Evolutionary conservation across 2,329 filamentous ascomycete genomes (phyloP).

Genomic region (Arthroderma sp.): DNA sequence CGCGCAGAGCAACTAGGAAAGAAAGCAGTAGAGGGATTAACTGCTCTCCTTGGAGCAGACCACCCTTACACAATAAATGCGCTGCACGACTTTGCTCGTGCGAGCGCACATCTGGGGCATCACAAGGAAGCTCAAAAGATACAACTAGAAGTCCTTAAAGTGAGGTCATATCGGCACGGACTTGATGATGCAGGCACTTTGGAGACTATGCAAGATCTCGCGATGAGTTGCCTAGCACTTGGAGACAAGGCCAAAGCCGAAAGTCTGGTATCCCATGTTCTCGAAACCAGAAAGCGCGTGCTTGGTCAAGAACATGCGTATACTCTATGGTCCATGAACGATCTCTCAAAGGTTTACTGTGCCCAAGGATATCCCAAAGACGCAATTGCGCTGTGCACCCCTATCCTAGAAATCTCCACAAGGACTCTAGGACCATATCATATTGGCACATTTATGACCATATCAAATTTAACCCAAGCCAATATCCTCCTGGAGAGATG

Average conservation of each 20-base stretch:
- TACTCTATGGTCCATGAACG: slow-evolving; percentile 21
- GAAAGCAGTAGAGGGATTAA: no score
- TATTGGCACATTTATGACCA: slow-evolving; percentile 12
- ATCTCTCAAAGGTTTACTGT: slow-evolving; percentile 20
- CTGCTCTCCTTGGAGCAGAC: no score
- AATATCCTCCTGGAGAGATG: no score
- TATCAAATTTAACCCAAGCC: no score
- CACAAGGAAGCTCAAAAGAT: slow-evolving; percentile 9
- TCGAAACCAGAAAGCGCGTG: slow-evolving; percentile 10
- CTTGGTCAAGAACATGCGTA: slow-evolving; percentile 24
- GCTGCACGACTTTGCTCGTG: no score
- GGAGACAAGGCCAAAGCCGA: slow-evolving; percentile 10
- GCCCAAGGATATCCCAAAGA: slow-evolving; percentile 15
- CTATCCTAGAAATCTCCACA: slow-evolving; percentile 8
- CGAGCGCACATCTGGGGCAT: slow-evolving; percentile 1
- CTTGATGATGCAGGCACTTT: slow-evolving; percentile 17
- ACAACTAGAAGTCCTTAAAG: slow-evolving; percentile 9
- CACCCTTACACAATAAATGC: no score
- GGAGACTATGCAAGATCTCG: slow-evolving; percentile 17
- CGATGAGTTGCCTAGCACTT: slow-evolving; percentile 12
- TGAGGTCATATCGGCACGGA: slow-evolving; percentile 10
- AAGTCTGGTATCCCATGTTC: slow-evolving; percentile 10
- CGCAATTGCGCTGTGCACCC: slow-evolving; percentile 15
- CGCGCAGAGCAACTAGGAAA: no score
- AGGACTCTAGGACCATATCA: slow-evolving; percentile 12